phyloP scores from a whole-genome alignment of 73 alveolate species.

The Stentor coeruleus region DNA sequence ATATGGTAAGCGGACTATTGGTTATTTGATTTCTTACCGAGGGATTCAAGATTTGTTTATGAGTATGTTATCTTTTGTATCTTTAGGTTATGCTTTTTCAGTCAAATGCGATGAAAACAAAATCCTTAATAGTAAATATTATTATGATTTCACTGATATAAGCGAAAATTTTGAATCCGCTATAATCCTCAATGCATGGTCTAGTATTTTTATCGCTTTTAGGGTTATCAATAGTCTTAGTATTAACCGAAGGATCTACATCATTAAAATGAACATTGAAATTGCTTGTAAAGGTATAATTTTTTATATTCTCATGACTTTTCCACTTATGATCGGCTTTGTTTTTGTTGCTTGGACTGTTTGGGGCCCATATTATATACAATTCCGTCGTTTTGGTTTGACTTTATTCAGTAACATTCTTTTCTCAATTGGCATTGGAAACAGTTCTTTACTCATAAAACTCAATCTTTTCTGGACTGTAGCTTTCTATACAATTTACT shows the following conservation, averaged over 20 bases:
- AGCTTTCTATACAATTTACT: not conserved
- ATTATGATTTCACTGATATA: not conserved
- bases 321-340: not conserved
- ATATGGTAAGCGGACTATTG: too few relatives aligned
- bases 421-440: constrained; percentile 14
- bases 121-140: too few relatives aligned
- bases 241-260: not conserved
- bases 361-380: not conserved
- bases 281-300: not conserved
- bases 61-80: not conserved
- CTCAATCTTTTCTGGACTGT: constrained; percentile 10
- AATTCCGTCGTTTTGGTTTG: not conserved
- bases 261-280: not conserved
- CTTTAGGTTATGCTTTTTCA: not conserved
- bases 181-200: constrained; percentile 9
- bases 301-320: not conserved
- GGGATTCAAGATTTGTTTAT: not conserved
- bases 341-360: not conserved
- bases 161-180: not conserved
- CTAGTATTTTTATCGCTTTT: not conserved
- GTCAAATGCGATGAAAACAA: not conserved
- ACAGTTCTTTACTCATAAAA: not conserved
- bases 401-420: not conserved
- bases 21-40: not conserved
- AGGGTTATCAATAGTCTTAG: not conserved